phyloP scores from a whole-genome alignment of 495 filamentous ascomycete species.

The Tuber indicum region DNA sequence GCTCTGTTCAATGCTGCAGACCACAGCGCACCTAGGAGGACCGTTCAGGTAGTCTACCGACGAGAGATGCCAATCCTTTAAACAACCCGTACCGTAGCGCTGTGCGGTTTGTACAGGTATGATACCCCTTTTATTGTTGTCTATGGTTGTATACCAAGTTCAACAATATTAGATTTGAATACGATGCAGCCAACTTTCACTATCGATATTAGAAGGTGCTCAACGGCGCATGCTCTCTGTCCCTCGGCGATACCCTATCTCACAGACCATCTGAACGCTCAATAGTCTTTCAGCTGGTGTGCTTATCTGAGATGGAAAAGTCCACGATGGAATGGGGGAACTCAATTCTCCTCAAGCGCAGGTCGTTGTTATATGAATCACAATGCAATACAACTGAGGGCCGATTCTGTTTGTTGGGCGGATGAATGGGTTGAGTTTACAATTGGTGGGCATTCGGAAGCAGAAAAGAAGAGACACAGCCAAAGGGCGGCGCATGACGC shows the following conservation, averaged over 20 bases:
- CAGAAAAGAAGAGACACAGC: neutral
- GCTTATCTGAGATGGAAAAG: neutral
- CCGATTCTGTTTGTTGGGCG: neutral
- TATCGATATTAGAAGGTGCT: neutral
- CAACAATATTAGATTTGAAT: neutral
- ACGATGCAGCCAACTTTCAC: neutral
- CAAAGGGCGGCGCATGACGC: constrained; percentile 3
- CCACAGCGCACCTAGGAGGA: neutral
- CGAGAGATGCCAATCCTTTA: neutral
- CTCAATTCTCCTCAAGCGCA: neutral
- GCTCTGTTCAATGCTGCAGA: neutral
- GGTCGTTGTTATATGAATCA: neutral
- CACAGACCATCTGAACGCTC: neutral
- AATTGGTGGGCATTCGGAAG: neutral
- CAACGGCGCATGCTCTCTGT: neutral
- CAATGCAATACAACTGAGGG: neutral
- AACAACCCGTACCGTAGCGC: neutral
- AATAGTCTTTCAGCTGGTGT: neutral
- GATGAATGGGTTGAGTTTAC: neutral
- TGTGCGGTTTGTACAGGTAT: neutral
- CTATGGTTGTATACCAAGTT: neutral
- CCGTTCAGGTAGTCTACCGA: neutral
- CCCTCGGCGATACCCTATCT: neutral
- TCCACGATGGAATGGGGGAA: neutral
- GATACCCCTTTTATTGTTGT: neutral